Base-by-base conservation (phyloP, 257 asterid genomes). In the Scutellaria galericulata region DNA sequence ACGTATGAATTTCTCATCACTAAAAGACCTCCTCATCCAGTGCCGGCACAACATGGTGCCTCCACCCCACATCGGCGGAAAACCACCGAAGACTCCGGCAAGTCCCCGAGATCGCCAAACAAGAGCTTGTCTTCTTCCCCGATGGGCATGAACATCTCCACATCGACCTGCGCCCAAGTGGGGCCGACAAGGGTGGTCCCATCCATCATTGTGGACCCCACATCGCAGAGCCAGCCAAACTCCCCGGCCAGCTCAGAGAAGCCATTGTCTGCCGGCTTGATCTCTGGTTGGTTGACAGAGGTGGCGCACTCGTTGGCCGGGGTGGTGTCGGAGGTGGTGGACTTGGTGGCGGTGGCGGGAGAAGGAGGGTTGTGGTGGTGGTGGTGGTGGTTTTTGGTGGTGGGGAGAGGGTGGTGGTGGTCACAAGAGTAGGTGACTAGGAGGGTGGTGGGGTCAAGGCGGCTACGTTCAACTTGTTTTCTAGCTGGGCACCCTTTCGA, bases 401-500 rank as follows among this genome's bases (percentile, higher is more conserved):
- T 27, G 64, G 86, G 86, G 53, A 71, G 68, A 31, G 86, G 78
- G 78, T 90, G 95, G 83, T 79, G 86, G 81, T 90, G 96, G 0
- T 88, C 91, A 52, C 78, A 86, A 66, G 86, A 66, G 79, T 90
- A 90, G 81, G 95, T 88, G 70, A 90, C 81, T 13, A 82, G 90
- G 62, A 90, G 88, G 81, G 72, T 80, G 84, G 93, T 86, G 79
- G 95, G 96, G 81, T 90, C 91, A 27, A 78, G 84, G 77, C 85
- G 88, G 84, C 90, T 86, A 63, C 96, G 78, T 73, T 90, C 97
- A 5, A 88, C 97, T 85, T 90, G 97, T 77, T 90, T 90, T 81
- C 90, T 90, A 7, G 96, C 91, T 9, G 93, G 91, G 78, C 97
- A 90, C 0, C 97, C 93, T 80, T 90, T 90, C 15, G 93, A 85